phyloP scores from a whole-genome alignment of 495 filamentous ascomycete species.

The Cercophora scortea region DNA sequence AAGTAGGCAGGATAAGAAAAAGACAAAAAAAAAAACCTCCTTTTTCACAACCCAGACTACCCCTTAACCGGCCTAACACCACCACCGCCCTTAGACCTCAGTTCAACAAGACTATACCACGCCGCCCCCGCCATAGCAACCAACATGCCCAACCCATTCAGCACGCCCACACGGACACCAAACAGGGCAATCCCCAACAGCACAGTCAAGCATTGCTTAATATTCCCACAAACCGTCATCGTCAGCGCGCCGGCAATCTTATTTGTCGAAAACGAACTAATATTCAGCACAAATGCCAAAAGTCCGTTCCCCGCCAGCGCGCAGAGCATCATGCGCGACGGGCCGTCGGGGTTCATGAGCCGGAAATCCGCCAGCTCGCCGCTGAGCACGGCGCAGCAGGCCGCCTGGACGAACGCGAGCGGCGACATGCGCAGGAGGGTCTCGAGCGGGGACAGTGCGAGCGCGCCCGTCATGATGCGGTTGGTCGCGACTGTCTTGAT shows the following conservation, averaged over 20 bases:
- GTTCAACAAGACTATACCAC: conserved; percentile 38
- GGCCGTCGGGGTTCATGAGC: conserved; percentile 5
- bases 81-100: conserved; percentile 12
- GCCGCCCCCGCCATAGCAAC: conserved; percentile 39
- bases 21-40: too few species aligned
- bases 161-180: conserved; percentile 35
- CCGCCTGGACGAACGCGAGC: conserved; percentile 42
- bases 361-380: conserved; percentile 35
- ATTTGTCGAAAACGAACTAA: conserved; percentile 49
- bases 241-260: conserved; percentile 49
- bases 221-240: conserved; percentile 50
- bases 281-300: conserved; percentile 47
- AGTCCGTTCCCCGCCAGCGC: conserved; percentile 39
- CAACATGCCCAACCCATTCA: conserved; percentile 39
- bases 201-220: conserved; percentile 54
- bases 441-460: conserved; percentile 44
- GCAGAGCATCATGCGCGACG: conserved; percentile 9
- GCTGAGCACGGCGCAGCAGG: conserved; percentile 38
- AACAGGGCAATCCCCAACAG: conserved; percentile 45
- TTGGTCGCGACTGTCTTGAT: conserved; percentile 50
- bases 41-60: too few species aligned
- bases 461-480: conserved; percentile 45
- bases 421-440: conserved; percentile 49
- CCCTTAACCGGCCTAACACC: too few species aligned
- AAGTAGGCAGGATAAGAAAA: too few species aligned